Percentiles rank a stretch among this genome's conserved stretches.
Conservation (phyloP, 768 basidiomycete species). For the Pleurotus djamor region DNA sequence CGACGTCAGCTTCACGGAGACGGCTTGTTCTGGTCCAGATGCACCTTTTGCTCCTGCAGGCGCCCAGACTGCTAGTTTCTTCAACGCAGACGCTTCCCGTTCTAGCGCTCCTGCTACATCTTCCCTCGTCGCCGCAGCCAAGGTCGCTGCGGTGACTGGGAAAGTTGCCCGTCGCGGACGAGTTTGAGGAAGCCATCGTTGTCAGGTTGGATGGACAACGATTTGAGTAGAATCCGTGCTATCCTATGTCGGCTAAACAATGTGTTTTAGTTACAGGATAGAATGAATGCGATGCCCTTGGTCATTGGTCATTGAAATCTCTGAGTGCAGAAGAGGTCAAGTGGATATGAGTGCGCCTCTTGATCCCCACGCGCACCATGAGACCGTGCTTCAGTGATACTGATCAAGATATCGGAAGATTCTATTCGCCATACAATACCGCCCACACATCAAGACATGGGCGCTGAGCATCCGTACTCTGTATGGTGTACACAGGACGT, state of each 20-base stretch:
- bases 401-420: too few species aligned
- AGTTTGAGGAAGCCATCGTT: background rate
- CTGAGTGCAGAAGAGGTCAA: too few species aligned
- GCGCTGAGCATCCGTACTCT: too few species aligned
- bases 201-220: background rate
- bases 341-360: too few species aligned
- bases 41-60: background rate
- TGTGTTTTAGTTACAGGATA: too few species aligned
- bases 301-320: too few species aligned
- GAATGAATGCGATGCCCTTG: too few species aligned
- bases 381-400: too few species aligned
- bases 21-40: background rate
- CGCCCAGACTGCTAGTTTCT: background rate
- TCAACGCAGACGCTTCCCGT: background rate
- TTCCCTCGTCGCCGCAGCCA: background rate
- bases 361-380: too few species aligned
- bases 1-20: constrained; percentile 3
- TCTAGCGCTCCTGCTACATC: background rate
- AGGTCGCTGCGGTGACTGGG: background rate
- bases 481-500: too few species aligned
- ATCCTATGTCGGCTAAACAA: background rate
- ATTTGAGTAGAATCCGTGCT: background rate
- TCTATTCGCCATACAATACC: too few species aligned
- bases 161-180: background rate
- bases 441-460: too few species aligned